Conservation (phyloP, 768 basidiomycete genomes). For the Glaciozyma antarctica region DNA sequence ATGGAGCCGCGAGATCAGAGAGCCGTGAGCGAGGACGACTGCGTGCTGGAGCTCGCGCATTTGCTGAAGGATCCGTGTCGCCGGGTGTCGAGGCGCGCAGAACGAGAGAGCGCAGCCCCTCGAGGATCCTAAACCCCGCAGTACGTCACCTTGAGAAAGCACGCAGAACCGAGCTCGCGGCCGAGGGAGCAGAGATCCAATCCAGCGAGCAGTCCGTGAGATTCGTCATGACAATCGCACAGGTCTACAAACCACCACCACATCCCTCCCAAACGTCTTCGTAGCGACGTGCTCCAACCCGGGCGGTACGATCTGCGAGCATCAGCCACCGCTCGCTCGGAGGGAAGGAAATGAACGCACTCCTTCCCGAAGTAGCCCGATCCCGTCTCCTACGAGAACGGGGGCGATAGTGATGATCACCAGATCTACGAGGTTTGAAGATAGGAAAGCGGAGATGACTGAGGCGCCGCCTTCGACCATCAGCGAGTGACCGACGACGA, state of each 20-base stretch:
- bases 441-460: constrained; percentile 66
- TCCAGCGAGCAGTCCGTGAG: no score
- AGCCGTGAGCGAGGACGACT: no score
- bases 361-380: constrained; percentile 4
- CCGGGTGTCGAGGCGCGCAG: no score
- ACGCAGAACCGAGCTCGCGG: no score
- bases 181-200: no score
- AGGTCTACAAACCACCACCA: not conserved
- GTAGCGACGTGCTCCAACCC: not conserved
- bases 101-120: no score
- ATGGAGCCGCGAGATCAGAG: no score
- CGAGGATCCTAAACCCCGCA: no score
- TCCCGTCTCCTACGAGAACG: constrained; percentile 55
- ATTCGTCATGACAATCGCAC: no score
- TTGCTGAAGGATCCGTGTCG: no score
- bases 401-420: constrained; percentile 82
- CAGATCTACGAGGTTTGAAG: constrained; percentile 50
- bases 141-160: no score
- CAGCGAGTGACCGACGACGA: constrained; percentile 44
- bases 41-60: no score
- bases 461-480: constrained; percentile 95
- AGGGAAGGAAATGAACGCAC: not conserved
- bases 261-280: not conserved
- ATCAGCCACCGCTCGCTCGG: not conserved
- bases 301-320: not conserved